Base-by-base conservation (phyloP, 2,329 filamentous ascomycete species). In the Exophiala sp. region DNA sequence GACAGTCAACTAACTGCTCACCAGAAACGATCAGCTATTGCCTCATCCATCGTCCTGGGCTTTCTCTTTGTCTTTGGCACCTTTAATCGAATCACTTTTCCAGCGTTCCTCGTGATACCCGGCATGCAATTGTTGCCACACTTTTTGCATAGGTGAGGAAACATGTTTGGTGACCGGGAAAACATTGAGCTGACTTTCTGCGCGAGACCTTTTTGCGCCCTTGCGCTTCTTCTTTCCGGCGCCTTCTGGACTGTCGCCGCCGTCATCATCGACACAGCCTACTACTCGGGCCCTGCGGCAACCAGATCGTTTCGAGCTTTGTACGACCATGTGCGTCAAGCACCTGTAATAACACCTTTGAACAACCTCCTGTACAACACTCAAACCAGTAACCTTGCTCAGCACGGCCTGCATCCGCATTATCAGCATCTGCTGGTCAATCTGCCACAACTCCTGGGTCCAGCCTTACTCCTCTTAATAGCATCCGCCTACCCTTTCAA, bases 61-160 rank as follows among this genome's bases (percentile, higher is more conserved):
- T 84, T 91, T 57, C 83, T 96, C 50, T 79, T 83, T 48, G 86
- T 96, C 11, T 88, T 94, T 65, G 94, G 94, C 46, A 75, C 92
- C 54, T 99, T 99, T 73, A 99, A 97, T 72, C 85, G 94, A 62
- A 96, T 97, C 66, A 99, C 94, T 8, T 97, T 97, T 70, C 92
- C 92, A 42, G 92, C 91, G 11, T 99, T 95, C 69, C 74, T 99
- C 58, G 70, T 95, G 54, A 83, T 96, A 68, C 92, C 94, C 49
- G 86, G 87, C 34, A 75, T 95, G 68, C 86, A 85, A 67, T 78
- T 99, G 66, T 76, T 97, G 69, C 90, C 90, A 61, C 88, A 95
- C 75, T 94, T 96, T 67, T 74, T 82, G 69, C 84, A 85, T 70
- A 92, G 86, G 88, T 94, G 72, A 67, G 82, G 20, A 18, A 34